These are phyloP conservation scores for Aspergillus pseudoviridinutans DNA, from an alignment of 2,329 filamentous ascomycete genomes.

Conservation along the genomic window DNA sequence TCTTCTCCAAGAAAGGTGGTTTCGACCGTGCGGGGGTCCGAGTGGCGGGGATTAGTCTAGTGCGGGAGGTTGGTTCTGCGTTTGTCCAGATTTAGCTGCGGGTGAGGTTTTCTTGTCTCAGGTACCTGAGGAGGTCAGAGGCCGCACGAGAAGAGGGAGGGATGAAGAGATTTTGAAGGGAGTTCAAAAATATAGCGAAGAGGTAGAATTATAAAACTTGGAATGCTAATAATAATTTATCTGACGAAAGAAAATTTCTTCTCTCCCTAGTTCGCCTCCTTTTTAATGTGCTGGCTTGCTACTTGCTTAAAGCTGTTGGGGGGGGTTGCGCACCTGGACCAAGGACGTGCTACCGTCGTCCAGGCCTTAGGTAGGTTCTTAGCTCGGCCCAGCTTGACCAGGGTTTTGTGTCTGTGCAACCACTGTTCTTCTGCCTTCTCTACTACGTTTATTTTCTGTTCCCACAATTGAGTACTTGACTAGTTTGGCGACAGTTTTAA, in stretches of 20 bases:
- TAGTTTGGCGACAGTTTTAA: too few relatives aligned
- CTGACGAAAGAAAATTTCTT: not conserved
- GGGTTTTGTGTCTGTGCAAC: not conserved
- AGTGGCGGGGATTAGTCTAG: not conserved
- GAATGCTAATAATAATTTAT: not conserved
- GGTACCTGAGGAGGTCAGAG: not conserved
- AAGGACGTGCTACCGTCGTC: not conserved
- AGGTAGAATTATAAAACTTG: not conserved
- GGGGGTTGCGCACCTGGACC: too few relatives aligned
- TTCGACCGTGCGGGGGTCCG: not conserved
- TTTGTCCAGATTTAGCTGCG: not conserved
- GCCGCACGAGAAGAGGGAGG: not conserved
- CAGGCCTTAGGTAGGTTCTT: not conserved
- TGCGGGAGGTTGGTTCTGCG: not conserved
- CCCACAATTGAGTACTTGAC: too few relatives aligned
- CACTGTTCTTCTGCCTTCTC: not conserved
- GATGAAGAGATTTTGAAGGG: not conserved
- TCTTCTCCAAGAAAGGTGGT: not conserved
- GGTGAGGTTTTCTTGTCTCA: not conserved
- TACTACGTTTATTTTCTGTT: too few relatives aligned
- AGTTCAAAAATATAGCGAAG: not conserved
- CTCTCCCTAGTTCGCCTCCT: not conserved
- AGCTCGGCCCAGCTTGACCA: not conserved
- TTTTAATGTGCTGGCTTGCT: not conserved
- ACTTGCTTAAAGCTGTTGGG: not conserved